Evolutionary conservation across 371 early-diverging fungal species (phyloP).

Genomic region (Mucor piriformis): DNA sequence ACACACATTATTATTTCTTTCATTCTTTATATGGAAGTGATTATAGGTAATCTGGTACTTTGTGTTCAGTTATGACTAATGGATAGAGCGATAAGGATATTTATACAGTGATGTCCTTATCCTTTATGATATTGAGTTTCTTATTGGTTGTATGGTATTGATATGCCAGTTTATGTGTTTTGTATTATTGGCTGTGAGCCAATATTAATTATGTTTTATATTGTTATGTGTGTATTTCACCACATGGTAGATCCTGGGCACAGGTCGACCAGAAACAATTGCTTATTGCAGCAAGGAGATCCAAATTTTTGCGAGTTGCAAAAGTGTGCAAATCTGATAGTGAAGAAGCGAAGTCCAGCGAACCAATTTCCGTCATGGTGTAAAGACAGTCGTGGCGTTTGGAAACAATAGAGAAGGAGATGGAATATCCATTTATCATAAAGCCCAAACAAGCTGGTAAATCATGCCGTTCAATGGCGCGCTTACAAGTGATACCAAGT

Average conservation of each 20-base stretch:
- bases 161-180: too few species aligned
- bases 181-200: too few species aligned
- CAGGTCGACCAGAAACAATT: conserved; percentile 23
- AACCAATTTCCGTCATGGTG: conserved; percentile 25
- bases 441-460: conserved; percentile 23
- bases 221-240: too few species aligned
- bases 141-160: too few species aligned
- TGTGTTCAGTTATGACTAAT: too few species aligned
- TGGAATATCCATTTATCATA: conserved; percentile 22
- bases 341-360: conserved; percentile 22
- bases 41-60: too few species aligned
- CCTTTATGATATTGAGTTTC: too few species aligned
- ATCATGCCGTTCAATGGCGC: conserved; percentile 21
- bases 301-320: conserved; percentile 24
- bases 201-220: too few species aligned
- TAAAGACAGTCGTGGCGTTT: conserved; percentile 22
- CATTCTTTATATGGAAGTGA: too few species aligned
- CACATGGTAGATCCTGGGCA: conserved; percentile 12
- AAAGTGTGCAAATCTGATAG: conserved; percentile 27
- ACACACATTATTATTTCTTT: too few species aligned
- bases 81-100: too few species aligned
- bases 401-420: conserved; percentile 29
- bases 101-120: too few species aligned
- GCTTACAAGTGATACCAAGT: conserved; percentile 26
- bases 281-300: conserved; percentile 23